Conservation (phyloP, 2,329 filamentous ascomycete species). For the Macrophomina pseudophaseolina region DNA sequence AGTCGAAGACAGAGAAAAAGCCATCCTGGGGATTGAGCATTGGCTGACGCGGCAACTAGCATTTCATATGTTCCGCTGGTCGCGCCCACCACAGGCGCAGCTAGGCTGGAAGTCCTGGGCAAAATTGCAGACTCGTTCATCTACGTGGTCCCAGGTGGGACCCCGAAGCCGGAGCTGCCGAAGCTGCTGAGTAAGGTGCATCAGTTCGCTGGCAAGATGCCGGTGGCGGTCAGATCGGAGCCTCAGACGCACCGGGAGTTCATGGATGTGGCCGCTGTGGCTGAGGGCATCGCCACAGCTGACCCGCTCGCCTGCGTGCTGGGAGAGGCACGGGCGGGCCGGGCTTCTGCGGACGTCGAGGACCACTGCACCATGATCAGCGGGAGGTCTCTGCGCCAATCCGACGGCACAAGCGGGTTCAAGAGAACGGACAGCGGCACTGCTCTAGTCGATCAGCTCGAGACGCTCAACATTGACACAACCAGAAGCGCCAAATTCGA, state of each 20-base stretch:
- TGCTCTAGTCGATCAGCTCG: slow-evolving; percentile 76
- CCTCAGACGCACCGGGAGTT: slow-evolving; percentile 96
- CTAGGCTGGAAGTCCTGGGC: slow-evolving; percentile 93
- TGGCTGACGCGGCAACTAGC: slow-evolving; percentile 45
- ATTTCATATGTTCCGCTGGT: slow-evolving; percentile 96
- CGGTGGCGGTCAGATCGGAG: slow-evolving; percentile 92
- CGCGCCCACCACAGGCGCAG: slow-evolving; percentile 87
- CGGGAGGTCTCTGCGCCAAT: slow-evolving; percentile 80
- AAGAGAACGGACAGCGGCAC: slow-evolving; percentile 59
- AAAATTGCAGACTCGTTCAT: slow-evolving; percentile 61
- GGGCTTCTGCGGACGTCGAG: neutral
- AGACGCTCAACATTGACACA: slow-evolving; percentile 70
- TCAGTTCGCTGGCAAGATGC: slow-evolving; percentile 87
- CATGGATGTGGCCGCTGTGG: slow-evolving; percentile 76
- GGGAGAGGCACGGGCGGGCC: slow-evolving; percentile 67
- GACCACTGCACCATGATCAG: slow-evolving; percentile 46
- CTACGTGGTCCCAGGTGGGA: slow-evolving; percentile 92
- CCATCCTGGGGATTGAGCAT: neutral
- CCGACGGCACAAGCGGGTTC: slow-evolving; percentile 38
- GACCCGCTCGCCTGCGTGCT: slow-evolving; percentile 90
- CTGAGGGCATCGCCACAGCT: slow-evolving; percentile 94
- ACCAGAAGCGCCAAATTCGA: slow-evolving; percentile 21
- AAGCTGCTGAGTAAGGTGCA: slow-evolving; percentile 84
- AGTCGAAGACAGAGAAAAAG: slow-evolving; percentile 28
- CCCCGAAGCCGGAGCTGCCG: slow-evolving; percentile 79